Conservation (phyloP, 1,284 basidiomycete genomes). For the Ustilago shanxiensis region DNA sequence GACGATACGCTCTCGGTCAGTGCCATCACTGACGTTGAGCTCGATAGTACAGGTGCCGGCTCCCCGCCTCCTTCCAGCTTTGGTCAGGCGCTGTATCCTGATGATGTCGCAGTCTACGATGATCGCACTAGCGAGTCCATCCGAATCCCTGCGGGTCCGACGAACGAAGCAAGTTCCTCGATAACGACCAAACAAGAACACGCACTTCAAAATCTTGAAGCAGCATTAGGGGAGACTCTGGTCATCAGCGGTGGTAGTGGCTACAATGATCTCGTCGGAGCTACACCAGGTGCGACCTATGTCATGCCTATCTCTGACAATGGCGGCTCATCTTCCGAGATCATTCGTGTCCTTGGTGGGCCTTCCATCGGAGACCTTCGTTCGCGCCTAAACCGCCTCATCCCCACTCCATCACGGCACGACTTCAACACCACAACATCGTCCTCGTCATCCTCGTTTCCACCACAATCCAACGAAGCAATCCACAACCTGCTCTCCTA, state of each 20-base stretch:
- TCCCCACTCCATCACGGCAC: constrained; percentile 74
- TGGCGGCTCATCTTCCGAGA: constrained; percentile 70
- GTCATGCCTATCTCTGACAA: constrained; percentile 79
- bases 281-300: constrained; percentile 72
- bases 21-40: constrained; percentile 20
- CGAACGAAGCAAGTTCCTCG: not conserved
- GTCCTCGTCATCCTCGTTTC: constrained; percentile 68
- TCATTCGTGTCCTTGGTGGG: constrained; percentile 63
- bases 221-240: constrained; percentile 54
- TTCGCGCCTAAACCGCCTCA: constrained; percentile 83
- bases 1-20: constrained; percentile 26
- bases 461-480: constrained; percentile 70
- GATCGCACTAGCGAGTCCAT: not conserved
- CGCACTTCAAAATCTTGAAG: constrained; percentile 6
- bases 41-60: constrained; percentile 42
- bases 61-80: constrained; percentile 27
- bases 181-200: not conserved
- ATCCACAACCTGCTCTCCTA: constrained; percentile 83
- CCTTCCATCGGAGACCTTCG: constrained; percentile 73
- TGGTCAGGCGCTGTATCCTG: not conserved
- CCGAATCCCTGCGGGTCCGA: not conserved
- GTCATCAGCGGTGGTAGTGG: constrained; percentile 74
- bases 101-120: not conserved
- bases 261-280: constrained; percentile 73
- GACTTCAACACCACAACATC: constrained; percentile 66